Percentiles rank a stretch among this genome's conserved stretches.
These are phyloP conservation scores for Mortierella sp. DNA, from an alignment of 371 early-diverging fungal species.

Conservation along the genomic window DNA sequence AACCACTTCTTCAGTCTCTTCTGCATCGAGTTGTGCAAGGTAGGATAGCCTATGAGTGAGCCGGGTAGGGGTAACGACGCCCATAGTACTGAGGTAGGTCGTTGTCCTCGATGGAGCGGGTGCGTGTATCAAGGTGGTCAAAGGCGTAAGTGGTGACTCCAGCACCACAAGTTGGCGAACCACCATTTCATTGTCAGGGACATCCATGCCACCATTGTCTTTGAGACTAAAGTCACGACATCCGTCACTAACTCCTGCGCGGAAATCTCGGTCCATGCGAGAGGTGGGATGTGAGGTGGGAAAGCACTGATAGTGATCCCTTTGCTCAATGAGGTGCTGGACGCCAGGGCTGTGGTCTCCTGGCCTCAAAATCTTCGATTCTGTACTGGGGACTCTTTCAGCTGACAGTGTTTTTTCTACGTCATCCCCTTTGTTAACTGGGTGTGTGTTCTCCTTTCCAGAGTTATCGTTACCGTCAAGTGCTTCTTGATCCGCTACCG, in stretches of 20 bases:
- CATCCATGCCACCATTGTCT: not conserved
- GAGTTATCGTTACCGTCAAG: not conserved
- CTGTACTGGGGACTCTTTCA: not conserved
- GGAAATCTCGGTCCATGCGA: too few species aligned
- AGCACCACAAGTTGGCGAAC: not conserved
- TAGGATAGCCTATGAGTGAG: slow-evolving; percentile 41
- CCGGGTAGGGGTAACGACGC: slow-evolving; percentile 12
- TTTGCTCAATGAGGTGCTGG: not conserved
- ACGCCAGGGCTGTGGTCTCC: not conserved
- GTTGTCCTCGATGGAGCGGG: slow-evolving; percentile 13
- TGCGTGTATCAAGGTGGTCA: not conserved
- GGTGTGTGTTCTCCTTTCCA: not conserved
- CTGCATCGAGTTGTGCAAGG: slow-evolving; percentile 23
- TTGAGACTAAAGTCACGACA: not conserved
- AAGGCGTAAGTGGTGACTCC: not conserved
- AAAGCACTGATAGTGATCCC: not conserved
- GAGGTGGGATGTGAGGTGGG: too few species aligned
- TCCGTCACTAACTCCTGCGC: too few species aligned
- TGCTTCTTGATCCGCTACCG: slow-evolving; percentile 3
- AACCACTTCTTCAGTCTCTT: slow-evolving; percentile 2
- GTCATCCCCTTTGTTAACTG: not conserved
- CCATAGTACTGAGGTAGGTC: slow-evolving; percentile 13
- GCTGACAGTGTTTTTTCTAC: not conserved
- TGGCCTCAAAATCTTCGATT: too few species aligned
- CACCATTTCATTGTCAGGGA: not conserved